Percentiles rank a stretch among this genome's conserved stretches.
These are phyloP conservation scores for Fusarium begoniae DNA, from an alignment of 2,329 filamentous ascomycete genomes.

Conservation along the genomic window DNA sequence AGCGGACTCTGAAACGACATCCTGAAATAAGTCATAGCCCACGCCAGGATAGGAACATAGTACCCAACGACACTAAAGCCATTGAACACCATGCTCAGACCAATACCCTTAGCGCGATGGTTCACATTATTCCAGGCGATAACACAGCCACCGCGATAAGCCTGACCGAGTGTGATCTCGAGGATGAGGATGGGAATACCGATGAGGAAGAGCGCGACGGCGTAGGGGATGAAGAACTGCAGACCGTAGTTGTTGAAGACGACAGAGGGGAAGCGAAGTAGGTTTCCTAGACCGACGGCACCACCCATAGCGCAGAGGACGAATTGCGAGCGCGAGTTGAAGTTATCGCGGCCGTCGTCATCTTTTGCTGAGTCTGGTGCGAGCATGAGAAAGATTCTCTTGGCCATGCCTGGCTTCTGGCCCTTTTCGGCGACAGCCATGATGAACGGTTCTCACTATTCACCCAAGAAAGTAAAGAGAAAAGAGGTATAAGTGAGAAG, in stretches of 20 bases:
- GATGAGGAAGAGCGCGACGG: conserved; percentile 53
- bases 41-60: conserved; percentile 63
- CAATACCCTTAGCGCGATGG: conserved; percentile 59
- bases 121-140: conserved; percentile 61
- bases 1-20: conserved; percentile 61
- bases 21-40: conserved; percentile 66
- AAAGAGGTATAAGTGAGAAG: neutral
- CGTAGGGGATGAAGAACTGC: conserved; percentile 66
- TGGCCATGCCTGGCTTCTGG: conserved; percentile 27
- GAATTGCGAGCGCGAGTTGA: conserved; percentile 39
- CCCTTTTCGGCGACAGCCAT: conserved; percentile 29
- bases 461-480: neutral
- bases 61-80: conserved; percentile 62
- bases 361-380: conserved; percentile 39
- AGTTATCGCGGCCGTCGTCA: conserved; percentile 41
- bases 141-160: conserved; percentile 61
- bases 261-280: conserved; percentile 64
- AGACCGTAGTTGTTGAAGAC: conserved; percentile 66
- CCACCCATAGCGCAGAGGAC: conserved; percentile 54
- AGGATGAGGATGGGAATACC: conserved; percentile 63
- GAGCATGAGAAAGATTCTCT: conserved; percentile 30
- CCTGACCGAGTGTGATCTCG: conserved; percentile 73
- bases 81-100: conserved; percentile 59
- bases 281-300: conserved; percentile 62
- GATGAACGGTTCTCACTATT: neutral